These are phyloP conservation scores for Ganoderma multipileum DNA, from an alignment of 1,284 basidiomycete species.

Conservation along the genomic window DNA sequence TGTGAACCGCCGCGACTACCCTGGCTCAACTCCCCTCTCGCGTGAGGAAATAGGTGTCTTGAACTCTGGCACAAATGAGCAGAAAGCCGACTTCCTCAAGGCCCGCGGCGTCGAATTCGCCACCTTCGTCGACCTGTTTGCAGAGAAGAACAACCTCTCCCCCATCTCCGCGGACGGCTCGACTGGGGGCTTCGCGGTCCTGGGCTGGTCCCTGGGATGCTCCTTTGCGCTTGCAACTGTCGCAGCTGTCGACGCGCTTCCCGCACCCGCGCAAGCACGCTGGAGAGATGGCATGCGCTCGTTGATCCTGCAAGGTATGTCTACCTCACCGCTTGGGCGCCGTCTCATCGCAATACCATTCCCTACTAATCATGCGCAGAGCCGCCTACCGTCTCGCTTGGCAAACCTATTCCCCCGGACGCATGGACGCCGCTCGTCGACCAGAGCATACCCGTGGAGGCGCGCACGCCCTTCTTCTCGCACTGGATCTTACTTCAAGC, in stretches of 20 bases:
- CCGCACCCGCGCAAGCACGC: constrained; percentile 26
- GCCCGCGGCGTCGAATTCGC: constrained; percentile 43
- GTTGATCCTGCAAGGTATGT: constrained; percentile 42
- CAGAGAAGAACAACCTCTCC: constrained; percentile 38
- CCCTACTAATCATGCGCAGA: constrained; percentile 30
- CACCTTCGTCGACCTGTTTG: constrained; percentile 43
- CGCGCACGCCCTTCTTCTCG: constrained; percentile 30
- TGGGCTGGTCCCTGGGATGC: constrained; percentile 49
- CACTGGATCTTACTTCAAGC: constrained; percentile 46
- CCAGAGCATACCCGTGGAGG: constrained; percentile 30
- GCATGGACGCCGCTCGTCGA: constrained; percentile 33
- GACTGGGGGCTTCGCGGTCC: constrained; percentile 42
- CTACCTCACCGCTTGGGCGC: no score
- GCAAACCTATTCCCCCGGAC: constrained; percentile 26
- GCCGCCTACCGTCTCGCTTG: constrained; percentile 35
- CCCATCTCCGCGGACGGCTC: constrained; percentile 35
- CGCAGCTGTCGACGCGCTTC: constrained; percentile 35
- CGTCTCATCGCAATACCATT: not conserved
- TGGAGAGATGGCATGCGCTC: constrained; percentile 36
- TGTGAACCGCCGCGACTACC: constrained; percentile 33
- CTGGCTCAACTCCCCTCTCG: constrained; percentile 25
- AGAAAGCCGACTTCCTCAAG: constrained; percentile 31
- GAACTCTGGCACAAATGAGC: constrained; percentile 33
- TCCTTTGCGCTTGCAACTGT: constrained; percentile 36
- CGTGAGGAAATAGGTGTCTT: constrained; percentile 33